Base-by-base conservation (phyloP, 2,329 filamentous ascomycete species). In the Diaporthe helianthi region DNA sequence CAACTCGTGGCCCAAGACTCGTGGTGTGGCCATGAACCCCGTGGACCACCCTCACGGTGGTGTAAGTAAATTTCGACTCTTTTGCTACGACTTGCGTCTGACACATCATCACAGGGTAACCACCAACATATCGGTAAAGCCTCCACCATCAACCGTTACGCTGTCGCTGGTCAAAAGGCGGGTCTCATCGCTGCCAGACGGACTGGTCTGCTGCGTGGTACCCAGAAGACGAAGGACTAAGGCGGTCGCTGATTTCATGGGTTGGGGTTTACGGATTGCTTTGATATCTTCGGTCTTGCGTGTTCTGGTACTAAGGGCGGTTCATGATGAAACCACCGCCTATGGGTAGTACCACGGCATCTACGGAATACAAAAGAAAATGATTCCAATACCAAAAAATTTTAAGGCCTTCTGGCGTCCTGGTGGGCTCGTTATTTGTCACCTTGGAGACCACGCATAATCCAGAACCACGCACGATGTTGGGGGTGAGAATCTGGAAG, bases 21-120 rank as follows among this genome's bases (percentile, higher is more conserved):
- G 96, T 96, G 96, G 96, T 98, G 96, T 99, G 92, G 96, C 96
- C 86, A 99, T 99, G 96, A 99, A 99, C 89, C 96, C 96, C 80
- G 96, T 99, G 81, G 96, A 99, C 87, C 96, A 99, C 90, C 93
- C 93, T 85, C 93, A 96, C 91, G 93, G 93, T 93, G 92, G 92
- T 93, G 87, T 88, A 88, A 79, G 86, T 88, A 78, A 69, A 61
- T 55, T 61, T 64, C 68, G 6, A 52, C 3, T 8, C 19, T 29
- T 7, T 36, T 15, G 54, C 49, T 64, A 51, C 47, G 49, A 71
- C 69, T 71, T 47, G 46, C 49, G 69, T 73, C 84, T 88, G 81
- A 89, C 83, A 78, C 73, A 68, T 24, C 71, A 71, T 61, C 75
- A 80, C 81, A 87, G 87, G 95, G 96, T 97, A 98, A 99, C 91